Percentiles rank a stretch among this genome's conserved stretches.
phyloP scores from a whole-genome alignment of 2,329 filamentous ascomycete genomes.

The Colletotrichum sp. region DNA sequence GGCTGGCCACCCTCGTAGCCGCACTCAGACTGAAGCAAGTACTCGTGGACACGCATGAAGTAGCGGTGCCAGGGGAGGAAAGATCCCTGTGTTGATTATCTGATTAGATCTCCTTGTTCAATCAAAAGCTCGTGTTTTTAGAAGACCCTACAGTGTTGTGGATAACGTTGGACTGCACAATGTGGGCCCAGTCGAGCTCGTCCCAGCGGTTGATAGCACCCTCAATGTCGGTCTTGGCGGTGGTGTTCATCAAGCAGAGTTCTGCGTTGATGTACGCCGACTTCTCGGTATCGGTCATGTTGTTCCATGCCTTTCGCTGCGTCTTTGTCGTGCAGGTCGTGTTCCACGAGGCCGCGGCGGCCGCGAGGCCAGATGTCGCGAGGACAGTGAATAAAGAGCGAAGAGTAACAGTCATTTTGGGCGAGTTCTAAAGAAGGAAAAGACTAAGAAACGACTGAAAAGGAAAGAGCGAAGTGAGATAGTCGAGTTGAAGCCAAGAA shows the following conservation, averaged over 20 bases:
- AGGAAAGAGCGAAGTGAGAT: background rate
- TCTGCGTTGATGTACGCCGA: constrained; percentile 22
- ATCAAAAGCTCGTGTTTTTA: background rate
- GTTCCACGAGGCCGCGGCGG: background rate
- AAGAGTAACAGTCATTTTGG: background rate
- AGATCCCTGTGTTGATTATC: constrained; percentile 19
- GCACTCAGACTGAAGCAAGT: constrained; percentile 29
- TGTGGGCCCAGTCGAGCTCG: constrained; percentile 22
- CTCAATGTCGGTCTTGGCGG: constrained; percentile 5
- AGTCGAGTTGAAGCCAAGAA: background rate
- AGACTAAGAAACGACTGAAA: background rate
- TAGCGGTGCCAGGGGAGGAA: constrained; percentile 36
- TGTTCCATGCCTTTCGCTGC: constrained; percentile 17
- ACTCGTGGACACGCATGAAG: constrained; percentile 32
- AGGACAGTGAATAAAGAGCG: background rate
- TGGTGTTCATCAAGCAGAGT: constrained; percentile 19
- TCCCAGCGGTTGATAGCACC: constrained; percentile 20
- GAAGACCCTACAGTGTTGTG: constrained; percentile 23
- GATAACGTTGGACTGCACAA: constrained; percentile 15
- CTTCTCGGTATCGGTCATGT: constrained; percentile 20
- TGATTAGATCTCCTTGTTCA: background rate
- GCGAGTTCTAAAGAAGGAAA: background rate
- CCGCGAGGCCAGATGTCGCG: background rate
- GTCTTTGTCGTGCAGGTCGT: constrained; percentile 2
- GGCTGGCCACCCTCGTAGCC: constrained; percentile 32